Base-by-base conservation (phyloP, 2,329 filamentous ascomycete genomes). In the Sporothrix sp. region DNA sequence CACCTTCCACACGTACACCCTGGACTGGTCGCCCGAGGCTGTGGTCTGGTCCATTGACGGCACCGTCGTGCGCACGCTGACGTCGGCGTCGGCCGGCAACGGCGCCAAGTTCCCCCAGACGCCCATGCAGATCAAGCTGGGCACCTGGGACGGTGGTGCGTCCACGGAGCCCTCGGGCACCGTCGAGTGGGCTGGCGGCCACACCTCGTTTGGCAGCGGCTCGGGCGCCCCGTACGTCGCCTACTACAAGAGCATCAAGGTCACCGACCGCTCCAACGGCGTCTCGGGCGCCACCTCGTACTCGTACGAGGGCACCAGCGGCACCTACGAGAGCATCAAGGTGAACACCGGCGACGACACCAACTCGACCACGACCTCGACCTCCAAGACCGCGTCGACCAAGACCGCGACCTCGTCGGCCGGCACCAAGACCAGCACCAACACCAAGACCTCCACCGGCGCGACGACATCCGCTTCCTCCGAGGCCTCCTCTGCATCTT, bases 151-250 rank as follows among this genome's bases (percentile, higher is more conserved):
- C 39, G 74, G 68, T 20, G 76, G 74, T 57, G 60, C 71, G 58
- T 64, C 74, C 57, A 64, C 67, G 51, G 63, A 70, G 33, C 64
- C 72, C n/a, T 54, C 67, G 54, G 81, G 82, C 43, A 84, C 80
- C 21, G 73, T 83, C 52, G 62, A 77, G 50, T 87, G 83, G 84
- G 82, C 82, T 40, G 82, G 82, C 43, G 83, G 84, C 51, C 54
- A 62, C 47, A 65, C 76, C 58, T 65, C 78, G 62, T 79, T 77
- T 61, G 59, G 58, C 57, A 57, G 75, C 58, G 74, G 64, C 53
- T 57, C 76, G 59, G 74, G 65, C 53, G 42, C 52, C 7, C 76
- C 77, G 52, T 78, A 76, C 68, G 61, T 65, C 49, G 77, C 68
- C 60, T 73, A 74, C 70, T 80, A 80, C 74, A 70, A 78, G 70